Evolutionary conservation across 805 yeast species (phyloP).

Genomic region (Candida lessepsii): DNA sequence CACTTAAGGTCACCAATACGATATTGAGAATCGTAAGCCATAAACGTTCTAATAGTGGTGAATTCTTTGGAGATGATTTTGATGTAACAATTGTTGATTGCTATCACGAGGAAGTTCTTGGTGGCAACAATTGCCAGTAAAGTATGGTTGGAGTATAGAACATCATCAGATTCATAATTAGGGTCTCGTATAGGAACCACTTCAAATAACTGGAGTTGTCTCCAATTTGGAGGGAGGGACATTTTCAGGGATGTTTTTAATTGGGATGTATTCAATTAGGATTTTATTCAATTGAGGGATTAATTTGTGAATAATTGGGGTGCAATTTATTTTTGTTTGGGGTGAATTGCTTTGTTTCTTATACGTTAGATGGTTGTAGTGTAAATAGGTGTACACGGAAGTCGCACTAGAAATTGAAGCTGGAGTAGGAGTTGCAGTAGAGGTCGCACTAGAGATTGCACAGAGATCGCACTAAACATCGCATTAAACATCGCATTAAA

Average conservation of each 20-base stretch:
- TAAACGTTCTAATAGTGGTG: constrained; percentile 47
- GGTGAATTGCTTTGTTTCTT: no score
- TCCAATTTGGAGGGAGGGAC: constrained; percentile 20
- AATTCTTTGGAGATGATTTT: constrained; percentile 56
- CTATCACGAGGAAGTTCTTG: constrained; percentile 55
- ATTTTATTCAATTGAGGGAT: no score
- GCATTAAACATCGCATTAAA: no score
- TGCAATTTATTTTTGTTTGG: no score
- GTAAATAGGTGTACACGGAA: no score
- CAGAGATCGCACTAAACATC: no score
- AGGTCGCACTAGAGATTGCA: no score
- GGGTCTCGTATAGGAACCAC: constrained; percentile 85
- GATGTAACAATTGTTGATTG: constrained; percentile 52
- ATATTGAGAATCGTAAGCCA: constrained; percentile 66
- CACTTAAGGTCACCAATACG: constrained; percentile 57
- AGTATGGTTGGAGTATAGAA: constrained; percentile 77
- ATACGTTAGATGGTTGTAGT: no score
- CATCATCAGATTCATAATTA: constrained; percentile 53
- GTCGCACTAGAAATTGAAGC: no score
- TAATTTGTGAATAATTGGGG: no score
- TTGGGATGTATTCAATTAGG: no score
- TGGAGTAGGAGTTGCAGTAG: no score
- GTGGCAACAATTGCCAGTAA: constrained; percentile 64
- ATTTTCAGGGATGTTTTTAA: constrained; percentile 2
- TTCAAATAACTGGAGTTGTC: constrained; percentile 87